Base-by-base conservation (phyloP, 2,329 filamentous ascomycete genomes). In the Pseudogymnoascus sp. region DNA sequence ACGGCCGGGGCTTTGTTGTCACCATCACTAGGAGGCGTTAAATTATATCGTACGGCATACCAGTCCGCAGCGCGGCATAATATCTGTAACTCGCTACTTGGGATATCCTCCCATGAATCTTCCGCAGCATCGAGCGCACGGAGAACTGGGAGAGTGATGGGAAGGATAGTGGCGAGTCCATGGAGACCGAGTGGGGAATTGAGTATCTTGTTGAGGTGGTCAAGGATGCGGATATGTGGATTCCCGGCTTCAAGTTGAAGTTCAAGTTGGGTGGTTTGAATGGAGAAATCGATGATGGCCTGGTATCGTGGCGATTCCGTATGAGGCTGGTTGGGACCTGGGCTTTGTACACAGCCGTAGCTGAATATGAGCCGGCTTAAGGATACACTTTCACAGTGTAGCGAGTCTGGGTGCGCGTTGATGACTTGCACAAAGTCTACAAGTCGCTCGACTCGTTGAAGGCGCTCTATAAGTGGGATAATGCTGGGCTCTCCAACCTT, bases 401-500 rank as follows among this genome's bases (percentile, higher is more conserved):
- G 81, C 61, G 81, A 79, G 14, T 79, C 79, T 56, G 78, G 77
- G 67, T 83, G 79, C 66, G 79, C 77, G 62, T 84, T 78, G 66
- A 93, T 82, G 1, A 87, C 85, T 50, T 86, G 82, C 26, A 91
- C 79, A 69, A 90, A 90, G 47, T 82, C 82, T 40, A 91, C 86
- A 29, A 95, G 80, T 19, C 87, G 83, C 69, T 89, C 85, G 64
- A 95, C 86, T 81, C 61, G 81, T 77, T 65, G 80, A 77, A 70
- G 60, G 19, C 68, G 68, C 40, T 73, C 69, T n/a, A 68, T 65
- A 4, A 74, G 67, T 24, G 62, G 61, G 8, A 68, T 62, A 37
- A 74, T 68, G 37, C 72, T 62, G 6, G 70, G 64, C 59, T 70
- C 69, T 13, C 73, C 73, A 44, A 74, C 62, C 59, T 65, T 65